These are phyloP conservation scores for Malassezia yamatoensis DNA, from an alignment of 1,284 basidiomycete species.

Conservation along the genomic window DNA sequence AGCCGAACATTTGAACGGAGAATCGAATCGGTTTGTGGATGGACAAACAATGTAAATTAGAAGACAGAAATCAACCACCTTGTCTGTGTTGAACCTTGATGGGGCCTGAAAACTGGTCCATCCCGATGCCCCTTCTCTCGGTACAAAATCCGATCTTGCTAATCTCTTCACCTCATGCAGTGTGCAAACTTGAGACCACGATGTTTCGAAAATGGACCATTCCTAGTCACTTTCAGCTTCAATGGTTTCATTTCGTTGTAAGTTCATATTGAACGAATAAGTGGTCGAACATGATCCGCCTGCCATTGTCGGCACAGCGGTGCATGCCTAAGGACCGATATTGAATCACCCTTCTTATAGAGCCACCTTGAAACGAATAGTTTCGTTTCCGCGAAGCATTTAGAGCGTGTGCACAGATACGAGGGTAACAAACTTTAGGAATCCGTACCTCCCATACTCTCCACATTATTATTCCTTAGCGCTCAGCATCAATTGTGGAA, in stretches of 20 bases:
- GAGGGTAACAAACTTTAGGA: conserved; percentile 11
- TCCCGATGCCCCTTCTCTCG: no score
- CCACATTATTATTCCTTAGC: not conserved
- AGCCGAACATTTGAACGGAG: not conserved
- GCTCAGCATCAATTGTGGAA: not conserved
- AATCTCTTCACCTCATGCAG: no score
- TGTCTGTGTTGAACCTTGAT: no score
- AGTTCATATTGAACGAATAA: no score
- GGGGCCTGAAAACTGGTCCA: no score
- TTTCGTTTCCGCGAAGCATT: not conserved
- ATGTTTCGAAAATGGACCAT: no score
- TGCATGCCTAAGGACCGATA: not conserved
- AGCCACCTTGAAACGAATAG: conserved; percentile 10
- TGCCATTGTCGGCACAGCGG: not conserved
- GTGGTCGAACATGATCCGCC: not conserved
- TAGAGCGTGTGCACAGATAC: conserved; percentile 19
- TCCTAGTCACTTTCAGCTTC: no score
- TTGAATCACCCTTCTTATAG: conserved; percentile 11
- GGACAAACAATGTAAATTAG: not conserved
- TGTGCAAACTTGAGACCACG: no score
- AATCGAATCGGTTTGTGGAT: not conserved
- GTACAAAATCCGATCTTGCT: no score
- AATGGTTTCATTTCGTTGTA: no score
- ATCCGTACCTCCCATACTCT: not conserved
- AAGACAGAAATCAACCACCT: no score